phyloP scores from a whole-genome alignment of 2,329 filamentous ascomycete species.

The Pseudogymnoascus sp. region DNA sequence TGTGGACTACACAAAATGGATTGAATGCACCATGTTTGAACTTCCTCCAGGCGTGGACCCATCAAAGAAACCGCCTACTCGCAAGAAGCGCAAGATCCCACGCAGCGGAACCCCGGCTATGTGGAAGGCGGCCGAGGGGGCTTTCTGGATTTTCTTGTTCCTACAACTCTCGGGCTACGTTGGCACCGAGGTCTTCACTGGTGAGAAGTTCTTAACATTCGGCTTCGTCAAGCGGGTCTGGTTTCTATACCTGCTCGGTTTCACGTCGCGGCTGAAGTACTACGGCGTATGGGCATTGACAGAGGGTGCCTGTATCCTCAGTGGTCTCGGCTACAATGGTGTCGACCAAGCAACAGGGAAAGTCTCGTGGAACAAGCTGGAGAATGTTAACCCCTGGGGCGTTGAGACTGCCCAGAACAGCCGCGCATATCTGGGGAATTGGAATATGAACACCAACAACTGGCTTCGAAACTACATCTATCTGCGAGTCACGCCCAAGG shows the following conservation, averaged over 20 bases:
- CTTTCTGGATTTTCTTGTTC: constrained; percentile 74
- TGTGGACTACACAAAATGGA: constrained; percentile 84
- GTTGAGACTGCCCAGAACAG: constrained; percentile 91
- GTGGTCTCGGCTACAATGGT: constrained; percentile 90
- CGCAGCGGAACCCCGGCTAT: constrained; percentile 80
- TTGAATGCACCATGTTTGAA: constrained; percentile 92
- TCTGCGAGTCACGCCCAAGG: constrained; percentile 85
- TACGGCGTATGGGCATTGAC: constrained; percentile 94
- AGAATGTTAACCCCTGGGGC: constrained; percentile 79
- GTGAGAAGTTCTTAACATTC: constrained; percentile 59
- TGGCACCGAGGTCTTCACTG: constrained; percentile 54
- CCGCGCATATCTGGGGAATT: constrained; percentile 81
- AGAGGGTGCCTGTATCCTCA: constrained; percentile 89
- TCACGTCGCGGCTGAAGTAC: constrained; percentile 83
- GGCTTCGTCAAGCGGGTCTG: constrained; percentile 67
- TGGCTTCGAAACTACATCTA: constrained; percentile 97
- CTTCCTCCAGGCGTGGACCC: constrained; percentile 75
- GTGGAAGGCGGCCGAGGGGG: constrained; percentile 64
- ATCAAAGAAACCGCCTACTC: constrained; percentile 73
- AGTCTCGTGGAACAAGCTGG: constrained; percentile 81
- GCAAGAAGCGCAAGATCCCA: constrained; percentile 87
- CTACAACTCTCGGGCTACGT: constrained; percentile 65
- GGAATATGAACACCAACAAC: constrained; percentile 98
- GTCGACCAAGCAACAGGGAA: constrained; percentile 78
- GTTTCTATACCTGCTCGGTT: constrained; percentile 74